phyloP scores from a whole-genome alignment of 805 yeast species.

The Metschnikowia reukaufii region DNA sequence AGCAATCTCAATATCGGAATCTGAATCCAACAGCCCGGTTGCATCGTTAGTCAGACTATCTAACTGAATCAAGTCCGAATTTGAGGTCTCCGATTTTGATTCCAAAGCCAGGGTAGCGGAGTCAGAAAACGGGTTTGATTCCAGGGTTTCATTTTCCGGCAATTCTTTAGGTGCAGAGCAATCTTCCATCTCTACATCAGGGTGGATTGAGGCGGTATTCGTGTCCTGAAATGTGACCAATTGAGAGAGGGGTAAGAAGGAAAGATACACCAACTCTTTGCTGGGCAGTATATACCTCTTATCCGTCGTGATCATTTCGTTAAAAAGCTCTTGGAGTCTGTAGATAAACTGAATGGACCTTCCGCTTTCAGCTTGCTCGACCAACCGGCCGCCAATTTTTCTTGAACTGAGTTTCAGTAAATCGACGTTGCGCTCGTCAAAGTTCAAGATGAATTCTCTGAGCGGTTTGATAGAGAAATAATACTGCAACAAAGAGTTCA shows the following conservation, averaged over 20 bases:
- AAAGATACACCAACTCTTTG: conserved; percentile 81
- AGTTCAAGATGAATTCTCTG: conserved; percentile 61
- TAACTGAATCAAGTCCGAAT: conserved; percentile 7
- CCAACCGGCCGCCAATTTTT: conserved; percentile 84
- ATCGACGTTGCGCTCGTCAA: conserved; percentile 37
- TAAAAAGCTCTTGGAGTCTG: conserved; percentile 67
- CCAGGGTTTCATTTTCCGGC: background rate
- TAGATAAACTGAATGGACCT: conserved; percentile 81
- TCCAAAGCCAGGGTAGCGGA: background rate
- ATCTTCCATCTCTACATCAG: conserved; percentile 6
- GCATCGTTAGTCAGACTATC: conserved; percentile 6
- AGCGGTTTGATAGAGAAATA: conserved; percentile 85
- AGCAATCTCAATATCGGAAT: background rate
- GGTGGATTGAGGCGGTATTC: background rate
- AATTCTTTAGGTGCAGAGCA: background rate
- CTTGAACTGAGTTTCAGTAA: conserved; percentile 30
- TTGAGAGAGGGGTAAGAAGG: conserved; percentile 71
- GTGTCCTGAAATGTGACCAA: conserved; percentile 55
- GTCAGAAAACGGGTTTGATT: conserved; percentile 3
- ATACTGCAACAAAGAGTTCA: conserved; percentile 87
- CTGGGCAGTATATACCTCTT: conserved; percentile 74
- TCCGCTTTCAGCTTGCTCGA: conserved; percentile 73
- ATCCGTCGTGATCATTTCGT: conserved; percentile 63
- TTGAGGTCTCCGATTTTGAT: background rate
- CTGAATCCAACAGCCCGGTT: background rate